A percentile compares a stretch with the other conserved stretches of the same genome.
phyloP scores from a whole-genome alignment of 805 yeast genomes.

The Saturnispora gosingensis region DNA sequence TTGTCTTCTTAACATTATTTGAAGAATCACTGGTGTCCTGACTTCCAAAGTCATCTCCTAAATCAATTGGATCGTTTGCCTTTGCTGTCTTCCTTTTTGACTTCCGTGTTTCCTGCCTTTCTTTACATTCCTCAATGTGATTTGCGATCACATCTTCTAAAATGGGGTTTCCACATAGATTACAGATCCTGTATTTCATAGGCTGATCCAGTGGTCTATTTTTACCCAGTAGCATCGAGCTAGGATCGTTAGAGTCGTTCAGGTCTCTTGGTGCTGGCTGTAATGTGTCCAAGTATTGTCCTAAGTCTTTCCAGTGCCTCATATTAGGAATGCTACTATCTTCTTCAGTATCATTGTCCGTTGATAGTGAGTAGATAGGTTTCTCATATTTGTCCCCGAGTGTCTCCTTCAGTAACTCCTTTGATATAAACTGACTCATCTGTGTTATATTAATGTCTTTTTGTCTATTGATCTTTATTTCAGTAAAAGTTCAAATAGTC shows the following conservation, averaged over 20 bases:
- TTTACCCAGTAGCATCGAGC: slow-evolving; percentile 1
- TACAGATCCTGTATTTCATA: slow-evolving; percentile 38
- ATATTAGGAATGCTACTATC: slow-evolving; percentile 14
- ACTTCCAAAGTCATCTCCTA: background rate
- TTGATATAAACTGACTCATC: slow-evolving; percentile 10
- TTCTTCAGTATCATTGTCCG: slow-evolving; percentile 8
- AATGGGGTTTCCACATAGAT: slow-evolving; percentile 38
- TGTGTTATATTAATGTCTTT: background rate
- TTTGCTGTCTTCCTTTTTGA: slow-evolving; percentile 7
- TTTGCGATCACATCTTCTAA: slow-evolving; percentile 28
- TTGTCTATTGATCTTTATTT: background rate
- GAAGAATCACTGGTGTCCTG: background rate
- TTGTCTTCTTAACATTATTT: background rate
- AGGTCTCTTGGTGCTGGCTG: slow-evolving; percentile 14
- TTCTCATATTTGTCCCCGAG: slow-evolving; percentile 21
- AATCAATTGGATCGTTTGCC: background rate
- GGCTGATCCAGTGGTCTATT: slow-evolving; percentile 32
- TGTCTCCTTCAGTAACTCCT: slow-evolving; percentile 18
- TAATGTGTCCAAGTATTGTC: slow-evolving; percentile 26
- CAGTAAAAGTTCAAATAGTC: background rate
- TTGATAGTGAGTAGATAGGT: slow-evolving; percentile 10
- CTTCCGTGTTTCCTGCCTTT: slow-evolving; percentile 21
- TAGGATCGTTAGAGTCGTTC: slow-evolving; percentile 1
- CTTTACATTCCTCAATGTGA: slow-evolving; percentile 34
- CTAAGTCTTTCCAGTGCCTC: slow-evolving; percentile 30